Evolutionary conservation across 225 moss, liverwort and hornwort genomes (phyloP), one percentile per base, ranked within the genome.

Genomic region (Lunularia cruciata): DNA sequence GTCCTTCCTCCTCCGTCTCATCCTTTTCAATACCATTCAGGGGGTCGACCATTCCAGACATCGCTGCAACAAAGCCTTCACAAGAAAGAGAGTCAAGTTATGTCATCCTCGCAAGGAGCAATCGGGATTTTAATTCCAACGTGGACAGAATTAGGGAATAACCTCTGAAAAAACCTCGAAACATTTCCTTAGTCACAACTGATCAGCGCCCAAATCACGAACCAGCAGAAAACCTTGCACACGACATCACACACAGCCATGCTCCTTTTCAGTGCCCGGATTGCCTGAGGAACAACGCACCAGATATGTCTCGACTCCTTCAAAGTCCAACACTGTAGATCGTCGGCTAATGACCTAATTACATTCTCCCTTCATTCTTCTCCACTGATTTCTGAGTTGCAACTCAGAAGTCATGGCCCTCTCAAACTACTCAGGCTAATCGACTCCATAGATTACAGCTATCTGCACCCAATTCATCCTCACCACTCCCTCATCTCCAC

Each of bases 31-130:
- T 73, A 33, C 36, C 31, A 31, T 77, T 69, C 12, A 81, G 69
- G 35, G 81, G 81, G 65, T 81, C 81, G 51, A 73, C 34, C 76
- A 75, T 73, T 47, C 73, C 64, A 60, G 70, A 43, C 74, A 79
- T 66, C 75, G 69, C 72, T 20, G 55, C 75, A 18, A 49, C 22
- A 14, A 49, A 35, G 16, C 25, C 67, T 68, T 68, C 27, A 53
- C 25, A 48, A 22, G 15, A 12, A 20, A 34, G 13, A 2, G 19
- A n/a, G 23, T 28, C 5, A 8, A 46, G 20, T 52, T 15, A 37
- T 2, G 42, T 8, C 19, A 27, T 45, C 30, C 46, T 12, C 8
- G 28, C 46, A 3, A 46, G 30, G 16, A 64, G 25, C n/a, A 16
- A 6, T 6, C 6, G 40, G 8, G 13, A 6, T 40, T 40, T 40